phyloP scores from a whole-genome alignment of 345 rosid genomes.

The Hibiscus mutabilis region DNA sequence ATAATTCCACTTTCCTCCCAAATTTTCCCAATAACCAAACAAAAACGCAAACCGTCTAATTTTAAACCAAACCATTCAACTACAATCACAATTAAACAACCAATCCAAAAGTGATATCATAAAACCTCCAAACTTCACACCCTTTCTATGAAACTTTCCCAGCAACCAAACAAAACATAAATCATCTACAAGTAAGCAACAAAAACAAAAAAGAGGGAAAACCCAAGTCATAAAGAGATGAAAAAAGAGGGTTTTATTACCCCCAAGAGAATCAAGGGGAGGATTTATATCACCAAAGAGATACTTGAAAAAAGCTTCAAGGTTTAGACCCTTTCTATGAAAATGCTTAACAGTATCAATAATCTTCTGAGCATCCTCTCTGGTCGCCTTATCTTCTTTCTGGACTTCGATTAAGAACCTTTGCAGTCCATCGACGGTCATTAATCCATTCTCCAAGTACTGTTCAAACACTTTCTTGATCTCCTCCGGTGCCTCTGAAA shows the following conservation, averaged over 20 bases:
- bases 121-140: too few species aligned
- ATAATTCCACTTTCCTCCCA: not conserved
- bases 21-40: not conserved
- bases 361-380: slow-evolving; percentile 57
- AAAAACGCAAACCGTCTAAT: not conserved
- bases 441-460: slow-evolving; percentile 56
- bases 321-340: slow-evolving; percentile 47
- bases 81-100: not conserved
- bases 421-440: slow-evolving; percentile 46
- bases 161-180: too few species aligned
- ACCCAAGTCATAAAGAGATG: not conserved
- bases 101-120: too few species aligned
- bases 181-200: too few species aligned
- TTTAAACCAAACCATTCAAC: not conserved
- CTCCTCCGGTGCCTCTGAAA: slow-evolving; percentile 54
- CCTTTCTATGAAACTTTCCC: too few species aligned
- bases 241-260: slow-evolving; percentile 20
- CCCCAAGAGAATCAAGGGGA: slow-evolving; percentile 45
- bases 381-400: slow-evolving; percentile 39
- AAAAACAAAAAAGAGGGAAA: not conserved
- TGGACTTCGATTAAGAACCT: slow-evolving; percentile 61
- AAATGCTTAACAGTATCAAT: slow-evolving; percentile 39
- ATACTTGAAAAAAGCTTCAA: slow-evolving; percentile 64
- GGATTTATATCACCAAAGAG: slow-evolving; percentile 43
- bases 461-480: slow-evolving; percentile 42